Evolutionary conservation across 2,329 filamentous ascomycete species (phyloP).

Genomic region (Fusarium verrucosum): DNA sequence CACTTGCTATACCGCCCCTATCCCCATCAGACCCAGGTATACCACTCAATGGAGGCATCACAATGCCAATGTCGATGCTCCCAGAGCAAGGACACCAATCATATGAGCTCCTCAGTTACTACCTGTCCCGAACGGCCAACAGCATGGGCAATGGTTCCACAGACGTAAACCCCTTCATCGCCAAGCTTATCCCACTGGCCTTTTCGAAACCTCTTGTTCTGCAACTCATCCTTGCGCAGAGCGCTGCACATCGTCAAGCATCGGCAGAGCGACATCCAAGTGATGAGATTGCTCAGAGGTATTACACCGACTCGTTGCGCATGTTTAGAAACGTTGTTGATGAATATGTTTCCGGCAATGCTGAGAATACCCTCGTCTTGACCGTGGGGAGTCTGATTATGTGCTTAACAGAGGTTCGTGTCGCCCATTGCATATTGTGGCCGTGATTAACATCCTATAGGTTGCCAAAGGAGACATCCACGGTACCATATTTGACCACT

Average conservation of each 20-base stretch:
- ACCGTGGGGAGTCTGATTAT: conserved; percentile 57
- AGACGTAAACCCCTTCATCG: conserved; percentile 56
- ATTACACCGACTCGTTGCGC: conserved; percentile 50
- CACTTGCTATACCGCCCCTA: conserved; percentile 20
- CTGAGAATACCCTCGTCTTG: conserved; percentile 51
- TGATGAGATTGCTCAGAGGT: conserved; percentile 48
- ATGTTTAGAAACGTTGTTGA: conserved; percentile 50
- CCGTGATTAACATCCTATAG: conserved; percentile 24
- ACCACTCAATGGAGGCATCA: conserved; percentile 32
- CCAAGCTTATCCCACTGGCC: conserved; percentile 56
- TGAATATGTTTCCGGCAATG: conserved; percentile 48
- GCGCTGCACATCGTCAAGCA: conserved; percentile 51
- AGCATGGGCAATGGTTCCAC: conserved; percentile 60
- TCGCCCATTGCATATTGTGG: too few relatives aligned
- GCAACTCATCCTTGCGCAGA: conserved; percentile 58
- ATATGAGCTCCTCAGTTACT: conserved; percentile 58
- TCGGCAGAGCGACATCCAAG: conserved; percentile 41
- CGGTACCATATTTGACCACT: conserved; percentile 57
- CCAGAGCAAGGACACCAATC: conserved; percentile 49
- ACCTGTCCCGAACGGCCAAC: conserved; percentile 54
- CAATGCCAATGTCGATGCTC: conserved; percentile 45
- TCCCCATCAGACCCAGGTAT: conserved; percentile 8
- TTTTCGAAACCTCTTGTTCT: conserved; percentile 57
- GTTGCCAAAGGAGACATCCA: conserved; percentile 56
- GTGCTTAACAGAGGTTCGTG: conserved; percentile 57